Percentiles rank a stretch among this genome's conserved stretches.
Evolutionary conservation across 2,329 filamentous ascomycete species (phyloP).

Genomic region (Grosmannia penicillata): DNA sequence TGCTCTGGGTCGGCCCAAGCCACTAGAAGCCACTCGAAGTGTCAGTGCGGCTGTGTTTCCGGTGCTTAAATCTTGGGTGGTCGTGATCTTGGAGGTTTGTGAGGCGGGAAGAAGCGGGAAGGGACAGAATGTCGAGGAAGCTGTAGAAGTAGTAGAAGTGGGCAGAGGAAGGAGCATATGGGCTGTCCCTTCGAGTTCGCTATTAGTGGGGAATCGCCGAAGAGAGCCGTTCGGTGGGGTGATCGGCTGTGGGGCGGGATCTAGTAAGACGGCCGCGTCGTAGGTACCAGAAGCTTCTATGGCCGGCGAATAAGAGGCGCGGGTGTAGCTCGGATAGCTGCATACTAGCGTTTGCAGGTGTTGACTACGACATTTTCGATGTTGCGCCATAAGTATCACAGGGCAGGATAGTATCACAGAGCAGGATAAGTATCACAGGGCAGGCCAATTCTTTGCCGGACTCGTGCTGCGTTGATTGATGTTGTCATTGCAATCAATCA

Average conservation of each 20-base stretch:
- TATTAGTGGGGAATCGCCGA: neutral
- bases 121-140: neutral
- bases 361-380: too few species aligned
- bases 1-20: neutral
- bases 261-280: neutral
- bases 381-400: too few species aligned
- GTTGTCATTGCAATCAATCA: too few species aligned
- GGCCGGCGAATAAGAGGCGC: neutral
- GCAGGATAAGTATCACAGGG: too few species aligned
- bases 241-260: neutral
- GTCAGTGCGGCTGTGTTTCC: neutral
- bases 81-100: too few species aligned
- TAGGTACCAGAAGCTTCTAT: neutral
- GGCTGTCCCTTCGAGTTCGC: neutral
- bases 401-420: too few species aligned
- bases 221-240: neutral
- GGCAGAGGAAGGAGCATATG: slow-evolving; percentile 2
- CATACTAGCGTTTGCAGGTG: too few species aligned
- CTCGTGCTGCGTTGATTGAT: too few species aligned
- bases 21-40: slow-evolving; percentile 1
- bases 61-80: neutral
- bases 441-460: too few species aligned
- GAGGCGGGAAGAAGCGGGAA: neutral
- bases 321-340: neutral
- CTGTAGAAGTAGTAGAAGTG: slow-evolving; percentile 1